Conservation (phyloP, 176 grass and related monocot genomes). For the Otatea glauca region DNA sequence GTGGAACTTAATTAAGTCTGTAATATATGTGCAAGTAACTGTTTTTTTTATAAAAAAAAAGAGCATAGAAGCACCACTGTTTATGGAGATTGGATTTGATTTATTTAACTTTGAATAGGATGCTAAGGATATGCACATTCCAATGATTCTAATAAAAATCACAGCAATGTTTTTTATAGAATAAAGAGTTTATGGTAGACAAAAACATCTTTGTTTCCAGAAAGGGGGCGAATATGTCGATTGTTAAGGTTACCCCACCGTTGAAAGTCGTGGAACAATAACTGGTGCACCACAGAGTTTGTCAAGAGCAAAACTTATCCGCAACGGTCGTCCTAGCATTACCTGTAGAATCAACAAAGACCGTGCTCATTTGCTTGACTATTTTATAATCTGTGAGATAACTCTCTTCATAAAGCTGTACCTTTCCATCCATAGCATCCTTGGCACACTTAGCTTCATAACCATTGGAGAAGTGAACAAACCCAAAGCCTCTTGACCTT, state of each 20-base stretch:
- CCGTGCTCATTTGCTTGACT: constrained; percentile 29
- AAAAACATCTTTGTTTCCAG: not conserved
- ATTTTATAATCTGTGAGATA: constrained; percentile 10
- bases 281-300: constrained; percentile 66
- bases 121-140: constrained; percentile 19
- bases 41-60: not conserved
- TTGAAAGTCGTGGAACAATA: constrained; percentile 71
- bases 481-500: constrained; percentile 93
- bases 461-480: constrained; percentile 78
- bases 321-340: constrained; percentile 70
- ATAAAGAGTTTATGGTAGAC: not conserved
- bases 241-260: constrained; percentile 41
- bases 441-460: constrained; percentile 77
- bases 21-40: not conserved
- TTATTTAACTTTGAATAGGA: constrained; percentile 3
- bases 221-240: constrained; percentile 29
- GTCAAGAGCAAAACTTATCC: constrained; percentile 90
- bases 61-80: not conserved
- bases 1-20: constrained; percentile 15
- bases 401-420: constrained; percentile 33
- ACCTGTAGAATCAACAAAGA: constrained; percentile 52
- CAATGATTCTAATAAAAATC: not conserved
- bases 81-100: not conserved
- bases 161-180: constrained; percentile 31
- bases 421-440: constrained; percentile 91